phyloP scores from a whole-genome alignment of 2,329 filamentous ascomycete species.

The Gremmenia infestans region DNA sequence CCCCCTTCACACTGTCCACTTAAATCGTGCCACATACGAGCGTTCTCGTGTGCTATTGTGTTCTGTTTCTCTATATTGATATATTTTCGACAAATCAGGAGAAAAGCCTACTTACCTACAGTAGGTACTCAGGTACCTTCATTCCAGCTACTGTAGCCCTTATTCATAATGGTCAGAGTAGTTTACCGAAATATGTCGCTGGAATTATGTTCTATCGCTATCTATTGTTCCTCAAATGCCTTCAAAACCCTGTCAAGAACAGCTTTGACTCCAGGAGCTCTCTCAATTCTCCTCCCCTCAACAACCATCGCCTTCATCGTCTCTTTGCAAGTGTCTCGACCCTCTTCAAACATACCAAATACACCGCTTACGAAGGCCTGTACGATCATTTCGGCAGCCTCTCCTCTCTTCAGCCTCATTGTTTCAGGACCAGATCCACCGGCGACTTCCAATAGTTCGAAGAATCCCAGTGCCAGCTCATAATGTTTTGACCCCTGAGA shows the following conservation, averaged over 20 bases:
- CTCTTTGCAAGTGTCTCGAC: constrained; percentile 16
- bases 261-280: constrained; percentile 24
- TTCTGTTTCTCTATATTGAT: too few species aligned
- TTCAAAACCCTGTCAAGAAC: constrained; percentile 23
- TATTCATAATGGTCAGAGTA: too few species aligned
- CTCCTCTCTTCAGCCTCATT: constrained; percentile 29
- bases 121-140: too few species aligned
- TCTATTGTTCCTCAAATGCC: constrained; percentile 15
- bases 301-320: constrained; percentile 19
- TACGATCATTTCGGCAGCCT: constrained; percentile 29
- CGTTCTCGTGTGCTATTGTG: too few species aligned
- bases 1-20: too few species aligned
- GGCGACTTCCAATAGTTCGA: constrained; percentile 26
- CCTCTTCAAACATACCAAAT: constrained; percentile 26
- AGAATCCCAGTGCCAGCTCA: constrained; percentile 21
- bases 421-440: constrained; percentile 29
- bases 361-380: constrained; percentile 23
- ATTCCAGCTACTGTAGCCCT: too few species aligned
- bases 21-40: too few species aligned
- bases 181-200: too few species aligned
- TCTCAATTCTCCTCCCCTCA: constrained; percentile 25
- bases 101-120: too few species aligned
- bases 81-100: too few species aligned
- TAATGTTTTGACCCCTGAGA: constrained; percentile 16
- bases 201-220: background rate